Evolutionary conservation across 129 eudicot genomes (phyloP).

Genomic region (Helichrysum umbraculigerum): DNA sequence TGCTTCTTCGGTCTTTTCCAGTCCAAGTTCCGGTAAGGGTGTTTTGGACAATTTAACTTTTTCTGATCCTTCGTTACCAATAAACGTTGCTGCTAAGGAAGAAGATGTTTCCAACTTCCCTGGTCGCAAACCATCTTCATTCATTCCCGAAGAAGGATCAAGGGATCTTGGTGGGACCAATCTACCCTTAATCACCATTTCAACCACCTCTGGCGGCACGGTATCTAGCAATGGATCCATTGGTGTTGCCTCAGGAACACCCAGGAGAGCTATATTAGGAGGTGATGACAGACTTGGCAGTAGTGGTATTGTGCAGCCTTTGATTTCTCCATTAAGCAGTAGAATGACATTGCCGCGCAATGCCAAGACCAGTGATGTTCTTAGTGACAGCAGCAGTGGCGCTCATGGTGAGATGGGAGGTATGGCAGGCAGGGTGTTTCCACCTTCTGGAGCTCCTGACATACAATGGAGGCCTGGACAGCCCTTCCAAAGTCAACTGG

Average conservation of each 20-base stretch:
- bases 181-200: conserved; percentile 42
- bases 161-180: conserved; percentile 50
- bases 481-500: conserved; percentile 69
- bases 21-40: conserved; percentile 36
- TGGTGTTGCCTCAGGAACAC: conserved; percentile 51
- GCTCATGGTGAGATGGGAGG: conserved; percentile 51
- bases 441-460: conserved; percentile 62
- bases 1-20: conserved; percentile 30
- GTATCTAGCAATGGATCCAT: conserved; percentile 55
- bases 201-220: conserved; percentile 44
- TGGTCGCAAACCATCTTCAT: conserved; percentile 55
- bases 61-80: conserved; percentile 42
- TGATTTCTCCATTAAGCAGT: conserved; percentile 46
- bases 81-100: conserved; percentile 41
- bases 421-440: conserved; percentile 52
- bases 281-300: conserved; percentile 66
- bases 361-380: conserved; percentile 47
- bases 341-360: conserved; percentile 53
- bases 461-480: conserved; percentile 90
- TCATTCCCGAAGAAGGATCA: conserved; percentile 50
- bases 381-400: conserved; percentile 38
- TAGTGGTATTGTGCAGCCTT: conserved; percentile 54
- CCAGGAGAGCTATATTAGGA: conserved; percentile 54
- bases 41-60: conserved; percentile 38
- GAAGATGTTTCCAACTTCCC: conserved; percentile 57